phyloP scores from a whole-genome alignment of 2,329 filamentous ascomycete genomes.

The Phyllachora maydis region DNA sequence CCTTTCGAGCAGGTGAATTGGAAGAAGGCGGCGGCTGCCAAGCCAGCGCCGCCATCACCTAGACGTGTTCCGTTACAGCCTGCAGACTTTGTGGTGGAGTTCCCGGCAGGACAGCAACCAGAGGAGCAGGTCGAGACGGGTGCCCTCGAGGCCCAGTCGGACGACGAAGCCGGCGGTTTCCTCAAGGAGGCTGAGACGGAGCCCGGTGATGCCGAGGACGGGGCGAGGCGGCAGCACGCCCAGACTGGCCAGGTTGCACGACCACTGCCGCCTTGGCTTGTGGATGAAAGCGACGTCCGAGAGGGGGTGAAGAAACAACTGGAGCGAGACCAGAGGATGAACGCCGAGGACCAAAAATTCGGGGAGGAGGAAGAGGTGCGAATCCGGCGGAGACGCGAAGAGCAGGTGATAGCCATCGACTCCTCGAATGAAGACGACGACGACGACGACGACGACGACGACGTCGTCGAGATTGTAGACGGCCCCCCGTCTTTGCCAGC shows the following conservation, averaged over 20 bases:
- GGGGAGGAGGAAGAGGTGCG: constrained; percentile 32
- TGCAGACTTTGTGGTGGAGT: too few relatives aligned
- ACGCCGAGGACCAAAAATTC: constrained; percentile 39
- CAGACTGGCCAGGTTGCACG: constrained; percentile 24
- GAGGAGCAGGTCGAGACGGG: constrained; percentile 6
- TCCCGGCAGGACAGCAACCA: constrained; percentile 11
- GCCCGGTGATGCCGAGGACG: constrained; percentile 7
- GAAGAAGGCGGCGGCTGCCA: constrained; percentile 41
- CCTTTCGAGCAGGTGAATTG: constrained; percentile 77
- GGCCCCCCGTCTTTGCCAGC: too few relatives aligned
- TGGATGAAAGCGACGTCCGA: constrained; percentile 42
- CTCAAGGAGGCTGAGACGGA: constrained; percentile 21
- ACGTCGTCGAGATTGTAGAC: constrained; percentile 37
- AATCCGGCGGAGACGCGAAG: constrained; percentile 18
- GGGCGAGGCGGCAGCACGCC: constrained; percentile 12
- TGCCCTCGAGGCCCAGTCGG: constrained; percentile 9
- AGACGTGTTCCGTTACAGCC: too few relatives aligned
- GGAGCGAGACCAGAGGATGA: constrained; percentile 34
- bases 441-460: too few relatives aligned
- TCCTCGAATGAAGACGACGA: constrained; percentile 39
- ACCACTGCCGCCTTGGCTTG: constrained; percentile 62
- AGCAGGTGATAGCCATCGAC: constrained; percentile 38
- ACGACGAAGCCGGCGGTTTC: constrained; percentile 45
- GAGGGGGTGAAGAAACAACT: constrained; percentile 37
- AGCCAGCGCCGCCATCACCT: too few relatives aligned